Conservation (phyloP, 345 rosid species). For the Hibiscus mutabilis region DNA sequence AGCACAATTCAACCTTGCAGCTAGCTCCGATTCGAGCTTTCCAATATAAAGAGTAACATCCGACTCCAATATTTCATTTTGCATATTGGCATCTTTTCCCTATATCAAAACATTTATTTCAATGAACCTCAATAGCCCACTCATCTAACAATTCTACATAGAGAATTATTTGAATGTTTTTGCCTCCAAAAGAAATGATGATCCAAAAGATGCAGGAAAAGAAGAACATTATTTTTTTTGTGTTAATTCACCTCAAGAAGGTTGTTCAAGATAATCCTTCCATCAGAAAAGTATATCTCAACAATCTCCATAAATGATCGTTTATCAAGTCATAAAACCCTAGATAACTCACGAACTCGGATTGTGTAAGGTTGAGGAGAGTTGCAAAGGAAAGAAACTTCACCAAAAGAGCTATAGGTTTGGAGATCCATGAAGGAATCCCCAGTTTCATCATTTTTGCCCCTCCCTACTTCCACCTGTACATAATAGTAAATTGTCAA, state of each 20-base stretch:
- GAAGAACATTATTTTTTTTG: background rate
- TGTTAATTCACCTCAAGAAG: slow-evolving; percentile 45
- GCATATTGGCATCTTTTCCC: slow-evolving; percentile 55
- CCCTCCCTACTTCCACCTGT: slow-evolving; percentile 55
- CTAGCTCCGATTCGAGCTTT: slow-evolving; percentile 66
- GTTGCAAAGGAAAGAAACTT: slow-evolving; percentile 64
- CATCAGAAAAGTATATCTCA: slow-evolving; percentile 63
- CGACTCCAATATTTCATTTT: slow-evolving; percentile 49
- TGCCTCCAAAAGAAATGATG: background rate
- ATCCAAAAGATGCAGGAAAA: background rate
- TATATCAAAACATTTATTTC: slow-evolving; percentile 14
- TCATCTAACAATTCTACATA: background rate
- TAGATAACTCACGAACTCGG: slow-evolving; percentile 51
- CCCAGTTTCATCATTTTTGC: slow-evolving; percentile 29
- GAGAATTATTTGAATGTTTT: background rate
- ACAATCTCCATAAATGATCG: slow-evolving; percentile 62
- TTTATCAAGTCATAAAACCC: slow-evolving; percentile 60
- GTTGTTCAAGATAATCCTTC: slow-evolving; percentile 61
- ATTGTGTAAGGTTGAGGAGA: slow-evolving; percentile 54
- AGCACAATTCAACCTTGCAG: slow-evolving; percentile 57
- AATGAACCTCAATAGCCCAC: background rate
- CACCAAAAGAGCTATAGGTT: slow-evolving; percentile 52
- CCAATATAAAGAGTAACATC: slow-evolving; percentile 57
- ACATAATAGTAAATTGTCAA: slow-evolving; percentile 6
- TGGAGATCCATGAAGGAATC: slow-evolving; percentile 20